Evolutionary conservation across 352 stramenopile species (phyloP).

Genomic region (Pythium rishiriense): DNA sequence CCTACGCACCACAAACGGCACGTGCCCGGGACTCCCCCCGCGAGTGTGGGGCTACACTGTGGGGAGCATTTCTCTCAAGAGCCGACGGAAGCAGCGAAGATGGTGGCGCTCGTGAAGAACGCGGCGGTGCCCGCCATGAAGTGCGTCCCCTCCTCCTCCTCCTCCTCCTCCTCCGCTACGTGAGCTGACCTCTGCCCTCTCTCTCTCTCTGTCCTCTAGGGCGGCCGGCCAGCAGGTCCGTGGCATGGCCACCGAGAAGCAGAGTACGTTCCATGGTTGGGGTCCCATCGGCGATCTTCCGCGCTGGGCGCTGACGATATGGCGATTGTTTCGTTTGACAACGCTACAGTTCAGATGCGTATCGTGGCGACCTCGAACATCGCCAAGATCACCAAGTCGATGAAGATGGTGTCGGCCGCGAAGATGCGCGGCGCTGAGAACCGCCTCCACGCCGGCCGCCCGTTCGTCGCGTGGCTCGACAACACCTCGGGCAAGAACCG

Average conservation of each 20-base stretch:
- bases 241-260: constrained; percentile 99
- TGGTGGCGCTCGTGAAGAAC: constrained; percentile 36
- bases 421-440: constrained; percentile 98
- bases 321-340: too few species aligned
- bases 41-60: background rate
- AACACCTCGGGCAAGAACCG: constrained; percentile 79
- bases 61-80: constrained; percentile 21
- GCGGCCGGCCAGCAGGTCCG: constrained; percentile 74
- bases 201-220: constrained; percentile 30
- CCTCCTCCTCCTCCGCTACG: background rate
- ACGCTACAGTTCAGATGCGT: constrained; percentile 87
- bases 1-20: constrained; percentile 27
- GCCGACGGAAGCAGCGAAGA: constrained; percentile 28
- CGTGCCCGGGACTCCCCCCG: constrained; percentile 5
- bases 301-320: too few species aligned
- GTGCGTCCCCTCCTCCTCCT: constrained; percentile 18
- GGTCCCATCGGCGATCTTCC: background rate
- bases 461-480: constrained; percentile 81
- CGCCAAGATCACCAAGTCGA: constrained; percentile 99
- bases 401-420: constrained; percentile 99
- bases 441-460: constrained; percentile 76
- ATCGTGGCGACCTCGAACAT: constrained; percentile 99
- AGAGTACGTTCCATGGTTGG: constrained; percentile 68
- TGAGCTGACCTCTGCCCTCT: too few species aligned
- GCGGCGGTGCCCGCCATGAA: constrained; percentile 31